These are phyloP conservation scores for Globisporangium megalacanthum DNA, from an alignment of 352 stramenopile genomes.

Conservation along the genomic window DNA sequence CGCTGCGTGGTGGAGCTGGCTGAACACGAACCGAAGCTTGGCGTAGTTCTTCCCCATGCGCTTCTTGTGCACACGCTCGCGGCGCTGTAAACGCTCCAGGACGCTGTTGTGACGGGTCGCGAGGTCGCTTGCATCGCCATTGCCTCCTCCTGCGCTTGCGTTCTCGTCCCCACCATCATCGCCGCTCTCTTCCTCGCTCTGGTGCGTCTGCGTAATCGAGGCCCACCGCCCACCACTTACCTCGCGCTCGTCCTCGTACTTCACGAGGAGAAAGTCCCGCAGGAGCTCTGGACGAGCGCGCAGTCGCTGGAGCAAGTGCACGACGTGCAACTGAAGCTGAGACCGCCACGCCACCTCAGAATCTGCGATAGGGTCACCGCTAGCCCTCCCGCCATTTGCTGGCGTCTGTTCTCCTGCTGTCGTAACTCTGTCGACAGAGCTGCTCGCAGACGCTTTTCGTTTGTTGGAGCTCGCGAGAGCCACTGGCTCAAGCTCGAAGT, in stretches of 20 bases:
- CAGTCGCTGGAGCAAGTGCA: slow-evolving; percentile 39
- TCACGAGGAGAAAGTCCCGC: slow-evolving; percentile 25
- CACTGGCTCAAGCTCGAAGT: slow-evolving; percentile 6
- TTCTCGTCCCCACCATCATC: neutral
- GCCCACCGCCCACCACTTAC: slow-evolving; percentile 1
- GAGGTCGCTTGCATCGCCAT: neutral
- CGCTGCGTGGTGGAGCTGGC: slow-evolving; percentile 26
- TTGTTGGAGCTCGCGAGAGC: too few relatives aligned
- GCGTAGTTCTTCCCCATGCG: slow-evolving; percentile 9
- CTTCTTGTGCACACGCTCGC: slow-evolving; percentile 5
- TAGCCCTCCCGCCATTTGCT: neutral
- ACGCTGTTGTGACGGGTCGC: too few relatives aligned
- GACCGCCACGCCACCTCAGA: slow-evolving; percentile 19
- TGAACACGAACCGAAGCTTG: slow-evolving; percentile 26
- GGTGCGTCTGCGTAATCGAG: slow-evolving; percentile 10
- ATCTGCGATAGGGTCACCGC: neutral
- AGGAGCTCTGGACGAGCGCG: slow-evolving; percentile 27
- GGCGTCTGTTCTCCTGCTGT: too few relatives aligned
- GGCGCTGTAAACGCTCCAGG: neutral
- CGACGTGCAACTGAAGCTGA: slow-evolving; percentile 40
- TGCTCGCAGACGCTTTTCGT: too few relatives aligned
- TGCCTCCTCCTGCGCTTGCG: slow-evolving; percentile 1
- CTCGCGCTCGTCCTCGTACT: slow-evolving; percentile 18
- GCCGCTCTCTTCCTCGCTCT: slow-evolving; percentile 5
- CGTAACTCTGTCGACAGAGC: too few relatives aligned